phyloP scores from a whole-genome alignment of 208 protist species.

The Balamuthia mandrillaris region DNA sequence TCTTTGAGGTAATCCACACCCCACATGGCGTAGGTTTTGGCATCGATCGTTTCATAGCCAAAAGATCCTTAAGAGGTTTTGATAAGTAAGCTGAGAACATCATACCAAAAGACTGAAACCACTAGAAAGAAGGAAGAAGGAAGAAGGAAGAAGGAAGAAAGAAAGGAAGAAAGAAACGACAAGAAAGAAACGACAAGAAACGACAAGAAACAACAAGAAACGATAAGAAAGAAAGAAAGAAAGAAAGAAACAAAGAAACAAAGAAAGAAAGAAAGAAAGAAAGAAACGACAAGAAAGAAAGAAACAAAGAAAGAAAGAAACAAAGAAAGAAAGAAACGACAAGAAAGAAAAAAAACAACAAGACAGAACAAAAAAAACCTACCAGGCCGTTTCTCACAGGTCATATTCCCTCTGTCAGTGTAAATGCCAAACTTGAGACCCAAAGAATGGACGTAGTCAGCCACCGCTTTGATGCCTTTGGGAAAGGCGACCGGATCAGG shows the following conservation, averaged over 20 bases:
- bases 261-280: background rate
- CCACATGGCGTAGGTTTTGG: conserved; percentile 39
- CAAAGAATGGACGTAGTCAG: conserved; percentile 44
- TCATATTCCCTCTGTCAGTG: background rate
- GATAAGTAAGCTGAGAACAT: too few relatives aligned
- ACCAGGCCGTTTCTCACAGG: background rate
- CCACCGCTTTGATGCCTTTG: conserved; percentile 33
- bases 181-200: too few relatives aligned
- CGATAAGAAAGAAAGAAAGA: too few relatives aligned
- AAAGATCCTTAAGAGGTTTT: background rate
- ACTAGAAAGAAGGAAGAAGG: too few relatives aligned
- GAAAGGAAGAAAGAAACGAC: too few relatives aligned
- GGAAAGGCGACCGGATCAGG: conserved; percentile 33
- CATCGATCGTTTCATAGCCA: conserved; percentile 14
- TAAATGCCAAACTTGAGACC: conserved; percentile 44
- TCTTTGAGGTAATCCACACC: conserved; percentile 44
- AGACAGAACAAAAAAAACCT: background rate
- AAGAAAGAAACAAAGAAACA: background rate
- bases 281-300: too few relatives aligned
- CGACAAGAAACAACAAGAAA: too few relatives aligned
- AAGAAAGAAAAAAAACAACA: background rate
- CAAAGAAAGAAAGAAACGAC: background rate
- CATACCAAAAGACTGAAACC: too few relatives aligned
- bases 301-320: background rate
- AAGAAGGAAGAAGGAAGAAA: too few relatives aligned